These are phyloP conservation scores for Pestalotiopsis sp. DNA, from an alignment of 2,329 filamentous ascomycete genomes.

Conservation along the genomic window DNA sequence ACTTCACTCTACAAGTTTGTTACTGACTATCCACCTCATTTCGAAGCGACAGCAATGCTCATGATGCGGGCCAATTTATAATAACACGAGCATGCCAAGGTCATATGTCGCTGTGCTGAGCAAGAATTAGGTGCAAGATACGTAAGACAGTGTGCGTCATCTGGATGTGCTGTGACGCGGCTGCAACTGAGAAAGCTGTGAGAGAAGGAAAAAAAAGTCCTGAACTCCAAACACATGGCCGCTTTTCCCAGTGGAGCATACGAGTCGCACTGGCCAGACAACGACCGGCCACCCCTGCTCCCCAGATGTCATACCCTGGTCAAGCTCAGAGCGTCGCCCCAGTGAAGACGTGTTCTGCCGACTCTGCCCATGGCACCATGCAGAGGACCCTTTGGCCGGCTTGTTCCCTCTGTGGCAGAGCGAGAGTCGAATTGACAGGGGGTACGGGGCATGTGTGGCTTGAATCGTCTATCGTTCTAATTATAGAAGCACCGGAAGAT, in stretches of 20 bases:
- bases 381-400: neutral
- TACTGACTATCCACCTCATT: neutral
- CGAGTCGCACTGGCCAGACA: neutral
- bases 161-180: constrained; percentile 4
- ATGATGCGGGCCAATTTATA: neutral
- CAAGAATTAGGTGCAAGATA: constrained; percentile 5
- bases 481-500: neutral
- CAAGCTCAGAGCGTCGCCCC: neutral
- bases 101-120: neutral
- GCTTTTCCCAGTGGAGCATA: neutral
- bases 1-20: neutral
- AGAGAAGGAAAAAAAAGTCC: neutral
- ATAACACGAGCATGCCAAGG: neutral
- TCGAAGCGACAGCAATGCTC: neutral
- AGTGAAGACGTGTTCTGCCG: neutral
- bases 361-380: neutral
- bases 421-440: neutral
- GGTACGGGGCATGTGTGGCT: neutral
- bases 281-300: neutral
- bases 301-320: neutral
- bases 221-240: constrained; percentile 5
- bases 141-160: constrained; percentile 10
- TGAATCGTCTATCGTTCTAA: neutral
- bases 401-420: neutral
- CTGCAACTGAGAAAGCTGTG: neutral